Conservation (phyloP, 176 grass and related monocot genomes). For the Tillandsia fasciculata region DNA sequence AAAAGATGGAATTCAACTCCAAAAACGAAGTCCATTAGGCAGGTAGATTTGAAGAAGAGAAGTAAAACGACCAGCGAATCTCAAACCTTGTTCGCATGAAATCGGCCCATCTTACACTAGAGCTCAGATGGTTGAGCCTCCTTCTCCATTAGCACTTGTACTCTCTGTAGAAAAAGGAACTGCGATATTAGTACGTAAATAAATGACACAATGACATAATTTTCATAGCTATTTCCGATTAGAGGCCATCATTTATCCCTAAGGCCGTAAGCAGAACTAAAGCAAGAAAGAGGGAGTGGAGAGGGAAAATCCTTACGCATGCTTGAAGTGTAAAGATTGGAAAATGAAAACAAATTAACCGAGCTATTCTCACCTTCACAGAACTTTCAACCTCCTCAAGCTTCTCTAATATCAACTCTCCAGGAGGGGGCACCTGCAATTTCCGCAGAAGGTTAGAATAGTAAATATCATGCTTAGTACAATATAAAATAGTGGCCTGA, state of each 20-base stretch:
- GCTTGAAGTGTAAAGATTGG: not conserved
- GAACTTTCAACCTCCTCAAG: constrained; percentile 52
- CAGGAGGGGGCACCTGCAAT: constrained; percentile 31
- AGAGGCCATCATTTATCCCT: not conserved
- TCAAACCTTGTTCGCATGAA: constrained; percentile 3
- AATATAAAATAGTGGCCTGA: not conserved
- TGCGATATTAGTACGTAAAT: not conserved
- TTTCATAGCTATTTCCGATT: not conserved
- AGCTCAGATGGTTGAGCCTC: not conserved
- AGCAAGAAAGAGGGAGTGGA: not conserved
- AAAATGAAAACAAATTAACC: not conserved
- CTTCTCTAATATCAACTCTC: constrained; percentile 48
- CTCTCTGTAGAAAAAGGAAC: constrained; percentile 12
- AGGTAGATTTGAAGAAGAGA: not conserved
- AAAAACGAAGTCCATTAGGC: not conserved
- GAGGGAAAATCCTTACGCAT: not conserved
- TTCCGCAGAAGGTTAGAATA: not conserved
- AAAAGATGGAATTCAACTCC: not conserved
- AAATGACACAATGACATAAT: not conserved
- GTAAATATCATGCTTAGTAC: not conserved
- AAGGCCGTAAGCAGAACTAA: not conserved
- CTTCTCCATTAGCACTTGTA: constrained; percentile 19
- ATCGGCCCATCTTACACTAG: not conserved
- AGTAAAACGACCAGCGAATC: not conserved
- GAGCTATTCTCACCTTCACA: constrained; percentile 31